These are phyloP conservation scores for Schwanniomyces sp. DNA, from an alignment of 805 yeast species.

Conservation along the genomic window DNA sequence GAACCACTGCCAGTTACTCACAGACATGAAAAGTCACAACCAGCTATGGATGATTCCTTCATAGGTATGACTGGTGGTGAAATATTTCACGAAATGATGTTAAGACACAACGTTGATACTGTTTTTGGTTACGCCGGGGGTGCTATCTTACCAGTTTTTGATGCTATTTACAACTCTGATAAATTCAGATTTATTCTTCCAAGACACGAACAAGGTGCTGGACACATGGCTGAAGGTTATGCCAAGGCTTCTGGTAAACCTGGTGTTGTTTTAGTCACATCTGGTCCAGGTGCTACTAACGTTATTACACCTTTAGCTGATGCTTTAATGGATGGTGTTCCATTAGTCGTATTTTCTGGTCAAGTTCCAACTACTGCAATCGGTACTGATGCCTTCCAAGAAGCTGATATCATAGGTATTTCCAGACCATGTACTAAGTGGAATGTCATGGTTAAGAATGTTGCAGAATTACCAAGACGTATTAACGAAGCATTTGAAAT, in stretches of 20 bases:
- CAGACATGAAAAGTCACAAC: constrained; percentile 8
- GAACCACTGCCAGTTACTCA: constrained; percentile 11
- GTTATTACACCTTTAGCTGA: constrained; percentile 99
- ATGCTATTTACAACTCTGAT: constrained; percentile 90
- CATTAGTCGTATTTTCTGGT: constrained; percentile 94
- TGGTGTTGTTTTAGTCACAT: constrained; percentile 97
- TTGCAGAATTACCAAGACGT: constrained; percentile 91
- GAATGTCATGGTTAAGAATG: constrained; percentile 97
- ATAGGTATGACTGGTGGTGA: constrained; percentile 98
- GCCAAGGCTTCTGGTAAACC: constrained; percentile 95
- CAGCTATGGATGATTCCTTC: constrained; percentile 74
- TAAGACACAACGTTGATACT: constrained; percentile 91
- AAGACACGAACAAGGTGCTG: constrained; percentile 98
- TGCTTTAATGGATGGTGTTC: constrained; percentile 96
- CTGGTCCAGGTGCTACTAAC: constrained; percentile 99
- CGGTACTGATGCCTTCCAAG: constrained; percentile 99
- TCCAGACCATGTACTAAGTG: constrained; percentile 97
- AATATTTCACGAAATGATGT: constrained; percentile 98
- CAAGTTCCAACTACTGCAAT: constrained; percentile 95
- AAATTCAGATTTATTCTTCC: constrained; percentile 90
- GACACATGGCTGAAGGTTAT: constrained; percentile 99
- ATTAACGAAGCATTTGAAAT: constrained; percentile 98
- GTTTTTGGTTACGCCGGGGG: constrained; percentile 99
- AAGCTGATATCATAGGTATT: constrained; percentile 96
- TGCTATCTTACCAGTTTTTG: constrained; percentile 96